Percentiles rank a stretch among this genome's conserved stretches.
These are phyloP conservation scores for Cardamine resedifolia DNA, from an alignment of 345 rosid genomes.

Conservation along the genomic window DNA sequence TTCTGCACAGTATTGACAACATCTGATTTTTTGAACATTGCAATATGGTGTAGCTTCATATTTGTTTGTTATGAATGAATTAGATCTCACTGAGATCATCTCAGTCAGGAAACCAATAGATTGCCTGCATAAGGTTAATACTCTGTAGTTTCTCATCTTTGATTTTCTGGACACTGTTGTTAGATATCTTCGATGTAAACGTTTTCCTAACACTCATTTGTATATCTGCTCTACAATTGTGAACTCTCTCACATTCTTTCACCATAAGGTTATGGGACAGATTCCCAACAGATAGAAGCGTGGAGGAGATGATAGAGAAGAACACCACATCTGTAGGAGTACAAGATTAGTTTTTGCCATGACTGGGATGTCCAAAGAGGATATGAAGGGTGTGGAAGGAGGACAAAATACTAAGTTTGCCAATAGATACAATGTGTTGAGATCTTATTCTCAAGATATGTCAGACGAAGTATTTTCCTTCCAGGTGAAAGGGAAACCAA, in stretches of 20 bases:
- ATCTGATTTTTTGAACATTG: conserved; percentile 1
- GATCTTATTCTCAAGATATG: conserved; percentile 11
- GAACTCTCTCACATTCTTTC: not conserved
- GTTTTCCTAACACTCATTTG: not conserved
- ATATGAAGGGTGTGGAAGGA: conserved; percentile 65
- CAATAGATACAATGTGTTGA: not conserved
- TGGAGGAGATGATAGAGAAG: conserved; percentile 61
- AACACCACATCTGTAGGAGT: too few relatives aligned
- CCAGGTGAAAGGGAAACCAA: conserved; percentile 9
- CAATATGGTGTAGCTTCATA: not conserved
- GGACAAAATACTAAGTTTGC: conserved; percentile 48
- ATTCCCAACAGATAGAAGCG: conserved; percentile 61
- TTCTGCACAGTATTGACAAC: not conserved
- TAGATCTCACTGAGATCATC: too few relatives aligned
- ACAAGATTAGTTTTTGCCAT: too few relatives aligned
- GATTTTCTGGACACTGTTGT: not conserved
- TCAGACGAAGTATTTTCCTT: conserved; percentile 3
- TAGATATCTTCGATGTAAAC: not conserved
- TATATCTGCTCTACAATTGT: not conserved
- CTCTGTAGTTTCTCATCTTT: not conserved
- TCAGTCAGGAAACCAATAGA: not conserved
- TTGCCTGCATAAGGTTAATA: not conserved
- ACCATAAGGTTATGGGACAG: conserved; percentile 46
- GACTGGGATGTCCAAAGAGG: conserved; percentile 67
- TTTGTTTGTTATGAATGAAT: not conserved